These are phyloP conservation scores for Capniomyces stellatus DNA, from an alignment of 371 early-diverging fungal genomes.

Conservation along the genomic window DNA sequence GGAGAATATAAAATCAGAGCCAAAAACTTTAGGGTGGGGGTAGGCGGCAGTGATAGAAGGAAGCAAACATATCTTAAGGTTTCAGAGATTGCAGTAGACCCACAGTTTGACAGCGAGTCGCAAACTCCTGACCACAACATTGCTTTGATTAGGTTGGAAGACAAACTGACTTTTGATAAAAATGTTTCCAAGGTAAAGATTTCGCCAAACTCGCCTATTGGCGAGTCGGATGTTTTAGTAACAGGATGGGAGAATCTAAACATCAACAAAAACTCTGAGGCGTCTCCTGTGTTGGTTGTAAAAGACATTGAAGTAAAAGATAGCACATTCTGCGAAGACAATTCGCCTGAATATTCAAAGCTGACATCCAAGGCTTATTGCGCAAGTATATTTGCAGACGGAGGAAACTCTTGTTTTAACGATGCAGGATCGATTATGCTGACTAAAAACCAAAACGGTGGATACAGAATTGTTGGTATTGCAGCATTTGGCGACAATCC, in stretches of 20 bases:
- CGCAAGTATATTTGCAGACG: not conserved
- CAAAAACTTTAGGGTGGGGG: constrained; percentile 1
- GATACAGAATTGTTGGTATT: not conserved
- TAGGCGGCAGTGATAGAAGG: not conserved
- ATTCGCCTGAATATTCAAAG: not conserved
- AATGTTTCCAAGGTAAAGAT: not conserved
- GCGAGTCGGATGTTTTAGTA: not conserved
- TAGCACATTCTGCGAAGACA: not conserved
- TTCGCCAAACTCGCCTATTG: not conserved
- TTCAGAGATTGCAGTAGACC: not conserved
- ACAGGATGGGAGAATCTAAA: not conserved
- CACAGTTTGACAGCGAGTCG: not conserved
- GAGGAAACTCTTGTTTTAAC: not conserved
- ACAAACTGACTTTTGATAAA: not conserved
- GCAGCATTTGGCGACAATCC: not conserved
- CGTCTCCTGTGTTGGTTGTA: not conserved
- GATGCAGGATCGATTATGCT: not conserved
- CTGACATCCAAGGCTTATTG: not conserved
- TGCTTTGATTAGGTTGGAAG: not conserved
- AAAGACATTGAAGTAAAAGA: not conserved
- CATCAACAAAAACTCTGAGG: not conserved
- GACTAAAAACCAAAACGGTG: not conserved
- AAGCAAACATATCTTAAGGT: not conserved
- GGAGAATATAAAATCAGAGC: not conserved
- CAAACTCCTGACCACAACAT: not conserved